phyloP scores from a whole-genome alignment of 176 grass and related monocot species.

The Miscanthus lutarioriparius region DNA sequence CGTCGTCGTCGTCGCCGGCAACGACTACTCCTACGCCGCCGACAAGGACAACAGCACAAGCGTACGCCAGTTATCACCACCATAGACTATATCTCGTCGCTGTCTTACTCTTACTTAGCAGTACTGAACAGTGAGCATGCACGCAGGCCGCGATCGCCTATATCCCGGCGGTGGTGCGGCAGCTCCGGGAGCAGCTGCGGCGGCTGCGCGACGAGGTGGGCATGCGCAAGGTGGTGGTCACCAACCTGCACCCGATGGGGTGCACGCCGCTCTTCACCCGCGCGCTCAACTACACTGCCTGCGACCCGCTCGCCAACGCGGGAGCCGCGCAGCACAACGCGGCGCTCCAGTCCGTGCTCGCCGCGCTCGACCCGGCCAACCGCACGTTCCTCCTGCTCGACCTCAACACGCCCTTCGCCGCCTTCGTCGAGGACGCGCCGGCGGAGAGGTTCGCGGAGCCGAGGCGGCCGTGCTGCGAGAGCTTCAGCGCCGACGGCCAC shows the following conservation, averaged over 20 bases:
- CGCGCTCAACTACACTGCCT: slow-evolving; percentile 48
- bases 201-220: slow-evolving; percentile 55
- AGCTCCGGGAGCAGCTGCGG: slow-evolving; percentile 47
- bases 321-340: slow-evolving; percentile 59
- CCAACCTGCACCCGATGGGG: slow-evolving; percentile 73
- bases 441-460: slow-evolving; percentile 28
- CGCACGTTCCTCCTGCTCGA: slow-evolving; percentile 61
- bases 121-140: not conserved
- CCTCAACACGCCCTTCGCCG: slow-evolving; percentile 55
- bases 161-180: slow-evolving; percentile 49
- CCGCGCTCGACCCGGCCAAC: slow-evolving; percentile 40
- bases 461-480: slow-evolving; percentile 70
- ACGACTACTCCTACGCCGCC: slow-evolving; percentile 59
- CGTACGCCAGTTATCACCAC: slow-evolving; percentile 17
- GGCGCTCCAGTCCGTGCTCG: slow-evolving; percentile 41
- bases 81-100: too few species aligned
- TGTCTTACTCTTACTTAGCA: not conserved
- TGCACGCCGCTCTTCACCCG: slow-evolving; percentile 71
- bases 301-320: slow-evolving; percentile 48
- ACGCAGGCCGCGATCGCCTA: slow-evolving; percentile 58
- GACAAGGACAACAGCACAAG: slow-evolving; percentile 50
- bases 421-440: not conserved
- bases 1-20: slow-evolving; percentile 74
- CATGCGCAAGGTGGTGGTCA: slow-evolving; percentile 66
- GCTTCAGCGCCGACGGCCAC: slow-evolving; percentile 40